Conservation (phyloP, 306 rosid species). For the Sechiopsis laciniata region DNA sequence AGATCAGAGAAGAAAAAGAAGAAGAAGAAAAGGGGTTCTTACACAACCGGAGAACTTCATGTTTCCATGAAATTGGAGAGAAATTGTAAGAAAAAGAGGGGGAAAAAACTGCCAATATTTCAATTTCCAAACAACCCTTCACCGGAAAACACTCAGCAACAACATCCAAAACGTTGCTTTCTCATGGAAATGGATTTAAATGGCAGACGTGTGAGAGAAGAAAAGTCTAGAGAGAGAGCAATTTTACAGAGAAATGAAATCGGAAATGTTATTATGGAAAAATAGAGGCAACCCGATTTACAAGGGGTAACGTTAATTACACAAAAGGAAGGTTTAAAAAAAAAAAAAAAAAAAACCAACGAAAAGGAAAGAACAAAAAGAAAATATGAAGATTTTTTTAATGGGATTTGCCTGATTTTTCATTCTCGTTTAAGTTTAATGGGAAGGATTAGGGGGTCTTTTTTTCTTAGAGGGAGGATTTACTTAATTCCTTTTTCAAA, state of each 20-base stretch:
- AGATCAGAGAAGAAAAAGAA: neutral
- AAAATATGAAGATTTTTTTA: neutral
- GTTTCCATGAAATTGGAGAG: slow-evolving; percentile 19
- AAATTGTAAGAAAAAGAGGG: neutral
- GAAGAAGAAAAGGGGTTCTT: slow-evolving; percentile 1
- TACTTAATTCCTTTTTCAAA: too few species aligned
- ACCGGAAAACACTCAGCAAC: slow-evolving; percentile 14
- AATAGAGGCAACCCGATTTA: slow-evolving; percentile 8
- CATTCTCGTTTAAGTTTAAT: neutral
- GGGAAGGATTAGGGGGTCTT: too few species aligned
- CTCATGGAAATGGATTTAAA: neutral
- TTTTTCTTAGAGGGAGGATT: too few species aligned
- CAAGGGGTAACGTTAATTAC: slow-evolving; percentile 13
- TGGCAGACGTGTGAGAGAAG: slow-evolving; percentile 19
- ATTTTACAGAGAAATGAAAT: neutral
- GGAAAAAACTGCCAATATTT: neutral
- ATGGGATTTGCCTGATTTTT: neutral
- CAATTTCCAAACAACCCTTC: slow-evolving; percentile 3
- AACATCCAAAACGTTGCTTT: slow-evolving; percentile 1
- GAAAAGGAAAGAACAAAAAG: neutral
- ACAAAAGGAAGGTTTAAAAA: neutral
- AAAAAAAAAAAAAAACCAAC: too few species aligned
- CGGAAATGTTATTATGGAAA: neutral
- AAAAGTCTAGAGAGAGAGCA: neutral
- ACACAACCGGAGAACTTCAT: slow-evolving; percentile 27